Conservation (phyloP, 768 basidiomycete species). For the Amanita rubescens region DNA sequence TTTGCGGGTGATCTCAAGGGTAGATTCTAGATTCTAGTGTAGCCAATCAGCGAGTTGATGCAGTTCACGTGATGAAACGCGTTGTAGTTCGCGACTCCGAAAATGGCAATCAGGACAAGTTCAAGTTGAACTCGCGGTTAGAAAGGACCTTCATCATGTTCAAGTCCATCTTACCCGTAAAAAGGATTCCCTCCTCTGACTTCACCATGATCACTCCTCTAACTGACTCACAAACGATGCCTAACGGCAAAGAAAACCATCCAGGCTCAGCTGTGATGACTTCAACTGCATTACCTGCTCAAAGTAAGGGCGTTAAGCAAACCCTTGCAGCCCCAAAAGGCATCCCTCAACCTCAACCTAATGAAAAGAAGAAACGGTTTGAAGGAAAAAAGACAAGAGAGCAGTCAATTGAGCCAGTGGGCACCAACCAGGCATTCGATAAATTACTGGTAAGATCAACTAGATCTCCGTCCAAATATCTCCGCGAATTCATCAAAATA, state of each 20-base stretch:
- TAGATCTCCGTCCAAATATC: neutral
- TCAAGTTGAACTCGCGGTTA: constrained; percentile 16
- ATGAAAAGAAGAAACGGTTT: constrained; percentile 35
- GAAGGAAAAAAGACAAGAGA: constrained; percentile 32
- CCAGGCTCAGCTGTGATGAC: constrained; percentile 22
- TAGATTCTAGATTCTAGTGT: neutral
- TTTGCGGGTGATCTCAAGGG: constrained; percentile 26
- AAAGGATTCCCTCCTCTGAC: constrained; percentile 57
- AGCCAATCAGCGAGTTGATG: neutral
- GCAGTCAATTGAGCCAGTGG: constrained; percentile 23
- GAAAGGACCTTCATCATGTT: constrained; percentile 51
- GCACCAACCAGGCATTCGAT: constrained; percentile 71
- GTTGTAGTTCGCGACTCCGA: constrained; percentile 17
- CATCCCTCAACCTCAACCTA: constrained; percentile 23
- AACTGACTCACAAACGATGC: constrained; percentile 27
- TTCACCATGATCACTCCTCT: constrained; percentile 66
- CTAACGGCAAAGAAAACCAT: constrained; percentile 64
- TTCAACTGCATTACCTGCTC: constrained; percentile 11
- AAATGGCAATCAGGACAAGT: constrained; percentile 21
- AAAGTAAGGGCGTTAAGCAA: constrained; percentile 3
- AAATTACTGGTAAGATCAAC: constrained; percentile 58
- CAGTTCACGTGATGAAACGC: constrained; percentile 22
- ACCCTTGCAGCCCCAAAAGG: constrained; percentile 23
- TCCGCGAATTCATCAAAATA: constrained; percentile 20
- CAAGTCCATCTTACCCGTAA: constrained; percentile 69